Evolutionary conservation across 2,329 filamentous ascomycete genomes (phyloP).

Genomic region (Boeremia lycopersici): DNA sequence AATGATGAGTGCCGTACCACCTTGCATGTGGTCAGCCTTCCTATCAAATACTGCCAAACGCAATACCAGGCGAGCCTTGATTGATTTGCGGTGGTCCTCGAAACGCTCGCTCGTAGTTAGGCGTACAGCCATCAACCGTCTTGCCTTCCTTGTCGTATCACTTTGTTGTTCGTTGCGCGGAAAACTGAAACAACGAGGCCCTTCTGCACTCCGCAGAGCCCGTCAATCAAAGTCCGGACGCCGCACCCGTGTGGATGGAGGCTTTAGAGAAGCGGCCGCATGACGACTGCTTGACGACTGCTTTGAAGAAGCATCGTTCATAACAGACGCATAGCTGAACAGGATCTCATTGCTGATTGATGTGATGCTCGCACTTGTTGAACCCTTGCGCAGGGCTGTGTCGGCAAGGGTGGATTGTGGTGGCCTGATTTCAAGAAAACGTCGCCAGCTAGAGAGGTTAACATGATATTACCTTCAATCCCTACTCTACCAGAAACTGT

Average conservation of each 20-base stretch:
- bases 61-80: not conserved
- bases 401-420: not conserved
- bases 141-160: not conserved
- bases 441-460: no score
- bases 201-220: not conserved
- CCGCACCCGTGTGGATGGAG: not conserved
- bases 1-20: not conserved
- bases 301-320: no score
- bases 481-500: no score
- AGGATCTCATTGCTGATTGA: not conserved
- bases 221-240: not conserved
- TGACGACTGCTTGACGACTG: not conserved
- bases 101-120: conserved; percentile 1
- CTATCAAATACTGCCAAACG: not conserved
- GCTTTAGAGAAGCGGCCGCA: not conserved
- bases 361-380: no score
- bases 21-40: not conserved
- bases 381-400: not conserved
- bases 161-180: not conserved
- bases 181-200: not conserved
- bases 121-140: not conserved
- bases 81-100: not conserved
- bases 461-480: no score
- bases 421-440: not conserved
- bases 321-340: no score